A percentile compares a stretch with the other conserved stretches of the same genome.
Evolutionary conservation across 805 yeast genomes (phyloP).

Genomic region (Saccharomycopsis sp.): DNA sequence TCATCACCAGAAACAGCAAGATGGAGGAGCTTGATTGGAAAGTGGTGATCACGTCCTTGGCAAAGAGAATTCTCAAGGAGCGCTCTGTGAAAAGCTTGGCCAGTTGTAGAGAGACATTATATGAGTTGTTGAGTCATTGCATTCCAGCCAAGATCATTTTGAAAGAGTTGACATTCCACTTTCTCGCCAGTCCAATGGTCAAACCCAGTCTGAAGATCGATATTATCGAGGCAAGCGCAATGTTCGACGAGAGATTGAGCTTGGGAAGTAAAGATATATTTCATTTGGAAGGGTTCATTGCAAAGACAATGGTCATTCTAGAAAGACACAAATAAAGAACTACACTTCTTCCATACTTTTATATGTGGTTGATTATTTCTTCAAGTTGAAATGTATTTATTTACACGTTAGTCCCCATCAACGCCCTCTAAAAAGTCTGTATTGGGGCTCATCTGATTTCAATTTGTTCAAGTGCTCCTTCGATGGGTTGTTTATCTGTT

Average conservation of each 20-base stretch:
- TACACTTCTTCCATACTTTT: too few relatives aligned
- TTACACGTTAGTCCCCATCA: constrained; percentile 25
- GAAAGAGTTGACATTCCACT: constrained; percentile 46
- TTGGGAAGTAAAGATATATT: constrained; percentile 84
- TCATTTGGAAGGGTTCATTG: constrained; percentile 91
- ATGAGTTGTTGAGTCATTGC: constrained; percentile 86
- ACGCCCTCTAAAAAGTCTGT: constrained; percentile 55
- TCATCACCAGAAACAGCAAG: constrained; percentile 37
- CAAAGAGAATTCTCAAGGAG: constrained; percentile 48
- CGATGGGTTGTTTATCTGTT: constrained; percentile 48
- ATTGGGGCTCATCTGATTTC: constrained; percentile 42
- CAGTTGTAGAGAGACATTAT: constrained; percentile 56
- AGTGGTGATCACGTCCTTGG: constrained; percentile 59
- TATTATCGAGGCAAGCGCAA: constrained; percentile 52
- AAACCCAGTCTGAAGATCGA: constrained; percentile 30
- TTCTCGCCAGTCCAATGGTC: constrained; percentile 29
- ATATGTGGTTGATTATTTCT: too few relatives aligned
- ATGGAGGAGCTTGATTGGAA: constrained; percentile 84
- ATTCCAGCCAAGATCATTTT: constrained; percentile 81
- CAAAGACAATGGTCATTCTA: constrained; percentile 72
- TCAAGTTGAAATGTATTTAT: neutral
- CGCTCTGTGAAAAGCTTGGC: constrained; percentile 50
- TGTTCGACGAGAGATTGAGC: constrained; percentile 77
- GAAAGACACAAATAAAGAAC: constrained; percentile 31
- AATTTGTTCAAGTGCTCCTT: too few relatives aligned